Evolutionary conservation across 768 basidiomycete species (phyloP).

Genomic region (Lactarius hatsudake): DNA sequence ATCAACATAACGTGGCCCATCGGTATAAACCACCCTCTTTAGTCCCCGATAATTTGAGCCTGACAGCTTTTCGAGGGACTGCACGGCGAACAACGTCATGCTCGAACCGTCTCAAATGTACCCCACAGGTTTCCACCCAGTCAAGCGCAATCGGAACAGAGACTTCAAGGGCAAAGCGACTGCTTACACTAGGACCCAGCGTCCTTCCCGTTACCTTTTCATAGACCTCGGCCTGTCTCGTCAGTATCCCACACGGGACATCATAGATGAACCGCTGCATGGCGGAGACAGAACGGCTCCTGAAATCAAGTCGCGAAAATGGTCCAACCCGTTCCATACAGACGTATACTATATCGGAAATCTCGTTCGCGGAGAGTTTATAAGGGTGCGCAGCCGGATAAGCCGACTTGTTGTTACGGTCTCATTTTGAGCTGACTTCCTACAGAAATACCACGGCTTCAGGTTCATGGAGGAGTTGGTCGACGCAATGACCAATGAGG

Average conservation of each 20-base stretch:
- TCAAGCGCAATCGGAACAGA: slow-evolving; percentile 14
- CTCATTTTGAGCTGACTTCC: not conserved
- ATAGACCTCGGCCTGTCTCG: slow-evolving; percentile 34
- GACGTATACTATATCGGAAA: slow-evolving; percentile 40
- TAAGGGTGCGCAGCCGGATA: slow-evolving; percentile 28
- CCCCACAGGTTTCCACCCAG: slow-evolving; percentile 33
- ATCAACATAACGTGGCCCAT: slow-evolving; percentile 30
- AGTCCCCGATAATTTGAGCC: not conserved
- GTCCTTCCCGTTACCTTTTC: slow-evolving; percentile 32
- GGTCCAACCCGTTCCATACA: slow-evolving; percentile 36
- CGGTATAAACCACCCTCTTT: slow-evolving; percentile 30
- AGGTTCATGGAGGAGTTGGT: slow-evolving; percentile 33
- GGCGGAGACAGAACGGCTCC: slow-evolving; percentile 45
- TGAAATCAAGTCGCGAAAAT: slow-evolving; percentile 30
- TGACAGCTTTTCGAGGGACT: slow-evolving; percentile 10
- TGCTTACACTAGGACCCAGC: slow-evolving; percentile 27
- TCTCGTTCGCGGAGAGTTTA: slow-evolving; percentile 32
- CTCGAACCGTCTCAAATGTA: slow-evolving; percentile 33
- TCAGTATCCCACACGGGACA: slow-evolving; percentile 29
- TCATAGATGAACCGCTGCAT: slow-evolving; percentile 33
- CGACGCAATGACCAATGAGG: slow-evolving; percentile 30
- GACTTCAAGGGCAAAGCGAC: slow-evolving; percentile 32
- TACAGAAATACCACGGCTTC: slow-evolving; percentile 29
- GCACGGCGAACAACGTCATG: slow-evolving; percentile 31
- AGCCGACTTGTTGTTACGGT: not conserved